phyloP scores from a whole-genome alignment of 306 rosid species.

The Cucumis sativus region DNA sequence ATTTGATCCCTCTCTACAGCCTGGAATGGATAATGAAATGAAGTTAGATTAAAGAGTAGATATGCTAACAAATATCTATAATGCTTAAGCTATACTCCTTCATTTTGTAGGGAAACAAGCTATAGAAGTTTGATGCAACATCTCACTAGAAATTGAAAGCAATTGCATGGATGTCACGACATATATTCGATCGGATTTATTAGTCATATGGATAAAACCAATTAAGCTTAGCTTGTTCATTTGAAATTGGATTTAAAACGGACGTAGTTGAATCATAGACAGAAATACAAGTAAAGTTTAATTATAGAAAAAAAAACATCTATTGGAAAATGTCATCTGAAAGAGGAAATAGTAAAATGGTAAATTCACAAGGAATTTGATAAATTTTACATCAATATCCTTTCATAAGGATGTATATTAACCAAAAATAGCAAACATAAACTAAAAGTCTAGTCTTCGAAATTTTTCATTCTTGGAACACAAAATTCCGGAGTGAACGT shows the following conservation, averaged over 20 bases:
- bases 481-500: background rate
- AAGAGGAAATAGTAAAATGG: background rate
- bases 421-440: background rate
- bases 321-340: background rate
- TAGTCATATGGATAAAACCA: background rate
- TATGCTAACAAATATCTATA: background rate
- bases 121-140: background rate
- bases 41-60: background rate
- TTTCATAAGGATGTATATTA: background rate
- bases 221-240: background rate
- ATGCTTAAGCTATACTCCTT: background rate
- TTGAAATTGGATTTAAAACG: background rate
- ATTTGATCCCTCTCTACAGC: conserved; percentile 75
- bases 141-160: background rate
- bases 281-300: background rate
- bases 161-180: too few species aligned
- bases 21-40: conserved; percentile 18
- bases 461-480: background rate
- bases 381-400: background rate
- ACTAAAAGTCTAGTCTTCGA: background rate
- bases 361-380: background rate
- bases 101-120: background rate
- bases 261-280: background rate
- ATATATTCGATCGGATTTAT: background rate
- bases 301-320: background rate